Percentiles rank a stretch among this genome's conserved stretches.
Conservation (phyloP, 2,329 filamentous ascomycete genomes). For the Phyllosticta citribraziliensis region DNA sequence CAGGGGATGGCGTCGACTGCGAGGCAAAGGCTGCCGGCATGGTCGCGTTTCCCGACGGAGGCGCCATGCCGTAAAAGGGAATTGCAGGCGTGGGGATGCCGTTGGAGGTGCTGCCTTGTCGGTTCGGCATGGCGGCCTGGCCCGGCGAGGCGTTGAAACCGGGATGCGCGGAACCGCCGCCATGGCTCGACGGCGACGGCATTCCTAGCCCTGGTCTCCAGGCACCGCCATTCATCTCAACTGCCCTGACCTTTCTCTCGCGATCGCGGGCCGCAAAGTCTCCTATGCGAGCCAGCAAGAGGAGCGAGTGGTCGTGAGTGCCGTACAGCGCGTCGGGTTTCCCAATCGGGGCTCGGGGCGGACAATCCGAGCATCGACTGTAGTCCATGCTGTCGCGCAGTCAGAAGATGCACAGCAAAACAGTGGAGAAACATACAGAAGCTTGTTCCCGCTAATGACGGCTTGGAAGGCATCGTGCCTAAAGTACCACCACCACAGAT, state of each 20-base stretch:
- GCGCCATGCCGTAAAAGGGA: constrained; percentile 43
- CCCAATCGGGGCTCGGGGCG: constrained; percentile 72
- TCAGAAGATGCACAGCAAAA: constrained; percentile 4
- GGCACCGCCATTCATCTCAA: constrained; percentile 48
- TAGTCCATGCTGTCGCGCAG: constrained; percentile 58
- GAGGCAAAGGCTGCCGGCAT: constrained; percentile 34
- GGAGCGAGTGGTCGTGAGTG: constrained; percentile 76
- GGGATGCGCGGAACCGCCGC: constrained; percentile 7
- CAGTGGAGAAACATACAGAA: constrained; percentile 57
- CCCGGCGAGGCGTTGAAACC: neutral
- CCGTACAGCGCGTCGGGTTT: constrained; percentile 72
- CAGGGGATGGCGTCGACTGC: constrained; percentile 15
- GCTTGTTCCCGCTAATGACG: constrained; percentile 71
- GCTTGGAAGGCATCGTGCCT: constrained; percentile 93
- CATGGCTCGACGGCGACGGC: constrained; percentile 16
- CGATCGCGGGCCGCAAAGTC: constrained; percentile 72
- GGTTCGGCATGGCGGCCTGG: neutral
- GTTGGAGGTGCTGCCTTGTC: neutral
- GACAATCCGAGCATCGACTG: constrained; percentile 73
- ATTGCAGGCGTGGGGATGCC: neutral
- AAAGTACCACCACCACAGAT: constrained; percentile 91
- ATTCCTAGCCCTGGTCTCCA: constrained; percentile 46
- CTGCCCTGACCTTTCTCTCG: constrained; percentile 62
- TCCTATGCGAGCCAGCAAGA: constrained; percentile 69
- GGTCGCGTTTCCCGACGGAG: constrained; percentile 29